Percentiles rank a stretch among this genome's conserved stretches.
Conservation (phyloP, 2,329 filamentous ascomycete species). For the Septoria linicola region DNA sequence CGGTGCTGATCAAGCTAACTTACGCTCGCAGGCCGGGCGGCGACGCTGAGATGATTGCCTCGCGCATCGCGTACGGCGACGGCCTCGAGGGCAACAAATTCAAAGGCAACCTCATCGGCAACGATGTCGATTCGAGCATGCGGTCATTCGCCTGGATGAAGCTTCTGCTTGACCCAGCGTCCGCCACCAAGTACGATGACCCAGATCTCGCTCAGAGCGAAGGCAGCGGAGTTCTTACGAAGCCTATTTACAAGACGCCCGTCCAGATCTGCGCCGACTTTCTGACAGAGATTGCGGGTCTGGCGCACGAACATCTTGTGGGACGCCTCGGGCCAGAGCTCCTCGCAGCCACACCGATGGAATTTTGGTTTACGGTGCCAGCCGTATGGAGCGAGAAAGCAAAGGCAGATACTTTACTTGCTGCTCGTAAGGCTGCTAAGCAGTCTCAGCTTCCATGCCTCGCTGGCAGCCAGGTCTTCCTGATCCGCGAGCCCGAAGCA, state of each 20-base stretch:
- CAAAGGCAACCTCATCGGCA: constrained; percentile 6
- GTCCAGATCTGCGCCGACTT: constrained; percentile 19
- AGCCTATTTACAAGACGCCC: constrained; percentile 7
- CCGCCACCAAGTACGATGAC: constrained; percentile 15
- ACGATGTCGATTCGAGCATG: constrained; percentile 7
- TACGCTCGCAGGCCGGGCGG: constrained; percentile 10
- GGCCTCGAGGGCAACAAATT: neutral
- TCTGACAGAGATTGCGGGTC: constrained; percentile 11
- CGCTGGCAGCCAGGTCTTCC: constrained; percentile 32
- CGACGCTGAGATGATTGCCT: constrained; percentile 17
- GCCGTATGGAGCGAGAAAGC: constrained; percentile 78
- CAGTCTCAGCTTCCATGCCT: constrained; percentile 60
- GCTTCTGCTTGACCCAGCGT: constrained; percentile 11
- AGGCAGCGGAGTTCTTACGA: constrained; percentile 9
- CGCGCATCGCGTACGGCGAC: constrained; percentile 15
- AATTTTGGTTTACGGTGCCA: constrained; percentile 75
- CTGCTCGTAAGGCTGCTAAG: constrained; percentile 73
- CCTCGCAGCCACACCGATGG: constrained; percentile 60
- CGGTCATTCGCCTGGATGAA: constrained; percentile 21
- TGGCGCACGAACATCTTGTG: no score
- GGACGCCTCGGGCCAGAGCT: no score
- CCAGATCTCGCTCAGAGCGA: constrained; percentile 12
- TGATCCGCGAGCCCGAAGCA: constrained; percentile 76
- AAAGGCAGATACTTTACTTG: constrained; percentile 72
- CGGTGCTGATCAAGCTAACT: no score